Base-by-base conservation (phyloP, 768 basidiomycete genomes). In the Kwoniella botswanensis region DNA sequence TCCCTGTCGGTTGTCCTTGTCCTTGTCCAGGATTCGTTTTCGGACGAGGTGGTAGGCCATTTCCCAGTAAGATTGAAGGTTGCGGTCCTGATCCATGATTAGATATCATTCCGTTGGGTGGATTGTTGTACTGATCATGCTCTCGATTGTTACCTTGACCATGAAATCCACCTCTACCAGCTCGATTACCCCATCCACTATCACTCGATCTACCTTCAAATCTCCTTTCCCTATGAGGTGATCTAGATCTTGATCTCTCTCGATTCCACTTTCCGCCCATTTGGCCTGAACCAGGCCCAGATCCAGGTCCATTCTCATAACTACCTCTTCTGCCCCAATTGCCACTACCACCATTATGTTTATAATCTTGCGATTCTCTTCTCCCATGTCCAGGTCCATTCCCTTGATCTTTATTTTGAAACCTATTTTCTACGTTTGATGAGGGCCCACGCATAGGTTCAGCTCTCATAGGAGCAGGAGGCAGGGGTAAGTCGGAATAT, bases 161-260 rank as follows among this genome's bases (percentile, higher is more conserved):
- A 5, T 22, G 53, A 42, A 15, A 15, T 35, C 56, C 26, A 50
- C 64, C 55, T 58, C 69, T 57, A 50, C 74, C 63, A 13, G 57
- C 66, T 3, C 69, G n/a, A 56, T 59, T 62, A 35, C 70, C 59
- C 61, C 64, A 43, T 59, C 74, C 67, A 56, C 54, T 57, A 57
- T 63, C 71, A 43, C 56, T 35, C 12, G 53, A 62, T 61, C 62
- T 66, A 53, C 56, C 72, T 6, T 62, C 69, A 17, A 52, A 35
- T 54, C 61, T 52, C 29, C 63, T 53, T 22, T 22, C 29, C 42
- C 59, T 35, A 43, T 43, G 22, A n/a, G 63, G 63, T n/a, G 63
- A 65, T 56, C 63, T 53, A 15, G 63, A 65, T 55, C 63, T 65
- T 35, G 35, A 26, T 65, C 35, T 26, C 63, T 65, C 41, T 41